These are phyloP conservation scores for Penicillium egyptiacum DNA, from an alignment of 495 filamentous ascomycete species.

Conservation along the genomic window DNA sequence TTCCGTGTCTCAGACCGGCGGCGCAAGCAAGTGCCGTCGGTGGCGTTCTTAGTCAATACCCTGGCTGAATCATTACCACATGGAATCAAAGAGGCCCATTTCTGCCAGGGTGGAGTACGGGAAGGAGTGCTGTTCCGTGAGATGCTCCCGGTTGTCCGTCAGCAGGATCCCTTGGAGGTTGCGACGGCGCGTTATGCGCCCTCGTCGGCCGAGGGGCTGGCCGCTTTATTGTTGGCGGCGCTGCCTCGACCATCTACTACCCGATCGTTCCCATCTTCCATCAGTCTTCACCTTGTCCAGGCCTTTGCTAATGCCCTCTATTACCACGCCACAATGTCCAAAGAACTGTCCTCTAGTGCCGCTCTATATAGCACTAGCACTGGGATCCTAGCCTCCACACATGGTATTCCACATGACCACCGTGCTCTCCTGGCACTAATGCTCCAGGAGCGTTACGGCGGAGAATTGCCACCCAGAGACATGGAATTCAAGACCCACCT, in stretches of 20 bases:
- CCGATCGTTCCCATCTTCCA: constrained; percentile 36
- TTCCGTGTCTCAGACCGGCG: constrained; percentile 84
- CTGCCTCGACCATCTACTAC: constrained; percentile 37
- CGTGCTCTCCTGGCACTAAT: constrained; percentile 71
- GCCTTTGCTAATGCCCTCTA: constrained; percentile 55
- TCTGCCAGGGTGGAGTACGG: constrained; percentile 83
- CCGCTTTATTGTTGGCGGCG: constrained; percentile 43
- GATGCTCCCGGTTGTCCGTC: constrained; percentile 59
- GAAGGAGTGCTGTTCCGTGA: constrained; percentile 73
- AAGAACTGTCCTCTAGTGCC: constrained; percentile 58
- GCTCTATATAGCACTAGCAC: constrained; percentile 72
- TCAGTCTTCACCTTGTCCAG: constrained; percentile 46
- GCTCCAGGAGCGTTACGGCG: constrained; percentile 76
- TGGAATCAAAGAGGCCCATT: constrained; percentile 68
- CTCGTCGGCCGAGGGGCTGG: constrained; percentile 37
- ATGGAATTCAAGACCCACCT: constrained; percentile 46
- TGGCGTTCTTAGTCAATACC: constrained; percentile 72
- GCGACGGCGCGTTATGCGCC: constrained; percentile 56
- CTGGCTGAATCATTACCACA: constrained; percentile 65
- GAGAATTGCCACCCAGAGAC: constrained; percentile 58
- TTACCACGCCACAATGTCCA: constrained; percentile 50
- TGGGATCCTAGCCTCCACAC: constrained; percentile 61
- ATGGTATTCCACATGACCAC: constrained; percentile 71
- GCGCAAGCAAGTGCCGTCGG: constrained; percentile 78
- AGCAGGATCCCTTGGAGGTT: constrained; percentile 63